Percentiles rank a stretch among this genome's conserved stretches.
Evolutionary conservation across 129 eudicot genomes (phyloP).

Genomic region (Centrapalus pauciflorus): DNA sequence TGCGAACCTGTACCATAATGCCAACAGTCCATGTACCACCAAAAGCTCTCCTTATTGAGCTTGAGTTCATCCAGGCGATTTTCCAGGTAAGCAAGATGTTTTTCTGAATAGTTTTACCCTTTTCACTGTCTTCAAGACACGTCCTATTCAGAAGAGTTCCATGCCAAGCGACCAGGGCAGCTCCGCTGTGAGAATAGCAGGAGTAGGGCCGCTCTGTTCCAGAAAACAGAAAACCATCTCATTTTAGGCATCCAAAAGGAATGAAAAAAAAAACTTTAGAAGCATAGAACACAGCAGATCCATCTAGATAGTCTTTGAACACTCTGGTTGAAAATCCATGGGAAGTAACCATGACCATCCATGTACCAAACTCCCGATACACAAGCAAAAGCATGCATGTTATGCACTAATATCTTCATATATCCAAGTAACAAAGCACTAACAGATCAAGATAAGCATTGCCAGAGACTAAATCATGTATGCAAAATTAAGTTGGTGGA

Average conservation of each 20-base stretch:
- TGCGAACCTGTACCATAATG: conserved; percentile 93
- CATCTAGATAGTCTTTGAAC: background rate
- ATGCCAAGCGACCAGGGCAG: conserved; percentile 79
- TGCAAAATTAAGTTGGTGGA: background rate
- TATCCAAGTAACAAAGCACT: no score
- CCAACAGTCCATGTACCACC: conserved; percentile 98
- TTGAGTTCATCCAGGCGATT: conserved; percentile 70
- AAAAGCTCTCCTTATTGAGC: conserved; percentile 78
- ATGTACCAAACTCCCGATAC: no score
- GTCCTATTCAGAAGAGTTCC: conserved; percentile 64
- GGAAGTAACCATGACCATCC: no score
- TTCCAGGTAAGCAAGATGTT: conserved; percentile 75
- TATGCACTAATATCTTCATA: background rate
- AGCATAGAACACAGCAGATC: background rate
- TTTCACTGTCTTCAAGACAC: conserved; percentile 74
- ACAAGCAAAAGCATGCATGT: background rate
- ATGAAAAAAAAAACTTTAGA: background rate
- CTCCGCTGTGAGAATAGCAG: conserved; percentile 63
- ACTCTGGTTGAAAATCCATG: background rate
- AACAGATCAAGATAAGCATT: no score
- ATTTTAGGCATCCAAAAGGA: background rate
- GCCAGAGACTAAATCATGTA: background rate
- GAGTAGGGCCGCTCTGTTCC: conserved; percentile 54
- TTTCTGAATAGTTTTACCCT: conserved; percentile 68
- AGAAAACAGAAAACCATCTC: background rate